Evolutionary conservation across 495 filamentous ascomycete species (phyloP).

Genomic region (Aspergillus asperescens): DNA sequence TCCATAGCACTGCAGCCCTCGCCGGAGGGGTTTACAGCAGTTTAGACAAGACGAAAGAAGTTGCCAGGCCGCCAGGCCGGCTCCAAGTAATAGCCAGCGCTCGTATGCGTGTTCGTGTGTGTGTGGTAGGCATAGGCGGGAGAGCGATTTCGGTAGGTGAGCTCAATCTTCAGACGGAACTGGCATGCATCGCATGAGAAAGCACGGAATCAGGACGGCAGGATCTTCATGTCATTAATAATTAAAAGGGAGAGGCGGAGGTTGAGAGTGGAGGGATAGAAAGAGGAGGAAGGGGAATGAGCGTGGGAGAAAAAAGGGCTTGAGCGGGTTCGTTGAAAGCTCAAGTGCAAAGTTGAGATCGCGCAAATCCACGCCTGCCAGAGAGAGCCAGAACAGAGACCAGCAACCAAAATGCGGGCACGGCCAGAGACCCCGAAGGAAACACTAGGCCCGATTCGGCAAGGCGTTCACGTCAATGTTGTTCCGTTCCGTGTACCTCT

Average conservation of each 20-base stretch:
- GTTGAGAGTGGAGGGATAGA: constrained; percentile 49
- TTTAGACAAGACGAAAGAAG: constrained; percentile 19
- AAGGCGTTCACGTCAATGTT: no score
- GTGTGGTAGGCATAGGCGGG: constrained; percentile 44
- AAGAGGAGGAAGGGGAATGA: constrained; percentile 33
- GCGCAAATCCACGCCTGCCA: constrained; percentile 34
- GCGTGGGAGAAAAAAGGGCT: constrained; percentile 29
- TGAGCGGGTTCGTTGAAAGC: constrained; percentile 35
- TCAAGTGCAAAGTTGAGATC: constrained; percentile 45
- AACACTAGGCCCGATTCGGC: constrained; percentile 36
- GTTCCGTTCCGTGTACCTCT: constrained; percentile 25
- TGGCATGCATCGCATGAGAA: constrained; percentile 35
- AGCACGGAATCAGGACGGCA: constrained; percentile 13
- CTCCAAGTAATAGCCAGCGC: constrained; percentile 30
- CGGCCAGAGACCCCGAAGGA: constrained; percentile 42
- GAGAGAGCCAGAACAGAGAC: constrained; percentile 30
- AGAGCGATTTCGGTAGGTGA: constrained; percentile 43
- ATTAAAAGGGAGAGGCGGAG: constrained; percentile 50
- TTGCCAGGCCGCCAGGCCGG: constrained; percentile 44
- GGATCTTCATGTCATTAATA: constrained; percentile 38
- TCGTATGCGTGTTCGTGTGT: constrained; percentile 17
- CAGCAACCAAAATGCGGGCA: constrained; percentile 31
- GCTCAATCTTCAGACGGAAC: constrained; percentile 48
- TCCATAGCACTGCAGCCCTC: constrained; percentile 39
- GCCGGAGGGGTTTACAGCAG: constrained; percentile 23